Conservation (phyloP, 2,329 filamentous ascomycete genomes). For the Arthrobotrys pseudoclavata region DNA sequence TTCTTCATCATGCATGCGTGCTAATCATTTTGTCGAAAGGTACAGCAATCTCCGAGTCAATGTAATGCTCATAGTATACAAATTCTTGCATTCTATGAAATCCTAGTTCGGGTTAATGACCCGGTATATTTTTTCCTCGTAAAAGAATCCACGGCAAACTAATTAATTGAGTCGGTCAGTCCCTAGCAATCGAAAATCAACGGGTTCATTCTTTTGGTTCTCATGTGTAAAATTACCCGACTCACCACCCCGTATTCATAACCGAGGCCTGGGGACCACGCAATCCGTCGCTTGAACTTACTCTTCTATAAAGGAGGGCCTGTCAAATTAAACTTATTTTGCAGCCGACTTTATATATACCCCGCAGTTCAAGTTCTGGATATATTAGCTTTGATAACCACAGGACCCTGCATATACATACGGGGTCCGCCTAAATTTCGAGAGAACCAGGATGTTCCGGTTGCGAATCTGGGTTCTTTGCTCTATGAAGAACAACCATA, state of each 20-base stretch:
- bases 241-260: neutral
- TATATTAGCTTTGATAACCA: slow-evolving; percentile 24
- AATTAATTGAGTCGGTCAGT: neutral
- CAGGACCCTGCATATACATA: slow-evolving; percentile 17
- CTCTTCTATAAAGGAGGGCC: neutral
- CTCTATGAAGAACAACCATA: no score
- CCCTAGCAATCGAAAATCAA: no score
- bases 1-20: no score
- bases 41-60: no score
- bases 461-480: neutral
- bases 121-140: no score
- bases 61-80: no score
- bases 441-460: neutral
- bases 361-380: slow-evolving; percentile 23
- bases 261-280: neutral
- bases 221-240: neutral
- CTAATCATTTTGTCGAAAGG: no score
- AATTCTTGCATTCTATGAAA: no score
- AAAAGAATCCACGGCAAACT: neutral
- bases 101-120: no score
- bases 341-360: neutral
- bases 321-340: neutral
- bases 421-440: slow-evolving; percentile 13
- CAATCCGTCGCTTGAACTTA: neutral
- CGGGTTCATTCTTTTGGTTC: neutral